Conservation (phyloP, 1,284 basidiomycete genomes). For the Irpex sp. region DNA sequence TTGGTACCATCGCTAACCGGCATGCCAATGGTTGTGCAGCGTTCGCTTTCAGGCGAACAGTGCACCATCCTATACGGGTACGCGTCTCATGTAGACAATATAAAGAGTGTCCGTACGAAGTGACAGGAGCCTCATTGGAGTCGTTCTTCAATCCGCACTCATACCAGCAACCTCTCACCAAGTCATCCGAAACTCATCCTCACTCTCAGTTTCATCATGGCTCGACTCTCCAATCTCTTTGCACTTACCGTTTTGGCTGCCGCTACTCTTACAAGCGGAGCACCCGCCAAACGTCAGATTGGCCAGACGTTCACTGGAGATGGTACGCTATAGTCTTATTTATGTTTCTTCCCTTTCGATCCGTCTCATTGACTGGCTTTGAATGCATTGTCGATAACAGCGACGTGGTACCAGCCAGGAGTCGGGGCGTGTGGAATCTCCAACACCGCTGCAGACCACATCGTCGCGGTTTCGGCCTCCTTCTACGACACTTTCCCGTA, state of each 20-base stretch:
- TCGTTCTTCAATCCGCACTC: not conserved
- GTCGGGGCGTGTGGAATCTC: slow-evolving; percentile 28
- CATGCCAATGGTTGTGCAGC: not conserved
- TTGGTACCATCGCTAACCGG: not conserved
- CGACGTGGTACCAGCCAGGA: slow-evolving; percentile 28
- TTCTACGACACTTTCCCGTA: slow-evolving; percentile 8
- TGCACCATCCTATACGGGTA: not conserved
- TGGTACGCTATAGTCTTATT: not conserved
- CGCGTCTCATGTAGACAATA: not conserved
- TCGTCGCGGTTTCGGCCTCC: slow-evolving; percentile 23
- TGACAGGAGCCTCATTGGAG: not conserved
- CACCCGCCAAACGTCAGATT: not conserved
- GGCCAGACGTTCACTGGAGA: not conserved
- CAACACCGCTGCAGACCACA: slow-evolving; percentile 25
- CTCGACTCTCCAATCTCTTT: not conserved
- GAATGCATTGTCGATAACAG: slow-evolving; percentile 2
- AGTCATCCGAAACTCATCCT: not conserved
- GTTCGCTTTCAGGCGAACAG: not conserved
- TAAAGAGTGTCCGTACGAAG: not conserved
- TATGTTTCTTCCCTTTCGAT: not conserved
- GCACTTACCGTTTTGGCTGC: not conserved
- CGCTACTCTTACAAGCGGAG: not conserved
- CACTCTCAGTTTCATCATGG: not conserved
- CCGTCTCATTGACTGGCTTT: not conserved
- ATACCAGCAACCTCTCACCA: not conserved